Conservation (phyloP, 176 grass and related monocot species). For the Phragmites australis region DNA sequence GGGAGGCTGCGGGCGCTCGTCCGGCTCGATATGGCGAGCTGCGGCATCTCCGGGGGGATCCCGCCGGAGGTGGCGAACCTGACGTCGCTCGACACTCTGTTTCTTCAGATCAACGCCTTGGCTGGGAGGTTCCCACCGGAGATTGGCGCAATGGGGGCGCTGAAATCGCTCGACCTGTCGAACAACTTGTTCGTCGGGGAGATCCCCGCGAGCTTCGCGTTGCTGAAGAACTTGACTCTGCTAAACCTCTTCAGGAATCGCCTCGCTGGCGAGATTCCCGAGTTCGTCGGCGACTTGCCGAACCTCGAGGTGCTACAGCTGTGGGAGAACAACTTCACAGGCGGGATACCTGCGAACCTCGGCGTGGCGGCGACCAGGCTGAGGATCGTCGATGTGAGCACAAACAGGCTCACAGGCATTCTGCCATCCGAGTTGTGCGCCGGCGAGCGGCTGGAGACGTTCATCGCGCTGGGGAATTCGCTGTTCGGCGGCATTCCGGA, state of each 20-base stretch:
- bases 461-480: slow-evolving; percentile 80
- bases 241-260: slow-evolving; percentile 85
- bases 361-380: slow-evolving; percentile 56
- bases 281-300: slow-evolving; percentile 67
- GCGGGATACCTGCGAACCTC: slow-evolving; percentile 57
- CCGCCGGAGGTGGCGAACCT: slow-evolving; percentile 61
- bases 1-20: slow-evolving; percentile 60
- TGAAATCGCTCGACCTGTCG: slow-evolving; percentile 91
- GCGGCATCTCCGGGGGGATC: slow-evolving; percentile 74
- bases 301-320: slow-evolving; percentile 90
- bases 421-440: slow-evolving; percentile 68
- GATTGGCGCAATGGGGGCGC: slow-evolving; percentile 56
- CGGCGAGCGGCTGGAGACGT: slow-evolving; percentile 62
- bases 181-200: slow-evolving; percentile 76
- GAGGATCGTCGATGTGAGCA: slow-evolving; percentile 74
- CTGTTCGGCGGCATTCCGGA: slow-evolving; percentile 75
- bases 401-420: slow-evolving; percentile 71
- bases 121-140: slow-evolving; percentile 56
- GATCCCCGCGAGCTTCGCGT: slow-evolving; percentile 69
- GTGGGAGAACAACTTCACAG: slow-evolving; percentile 98
- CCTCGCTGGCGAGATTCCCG: slow-evolving; percentile 71
- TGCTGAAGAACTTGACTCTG: slow-evolving; percentile 70
- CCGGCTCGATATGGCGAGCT: slow-evolving; percentile 79
- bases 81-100: slow-evolving; percentile 79
- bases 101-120: slow-evolving; percentile 79